These are phyloP conservation scores for Lupinus albus DNA, from an alignment of 306 rosid species.

Conservation along the genomic window DNA sequence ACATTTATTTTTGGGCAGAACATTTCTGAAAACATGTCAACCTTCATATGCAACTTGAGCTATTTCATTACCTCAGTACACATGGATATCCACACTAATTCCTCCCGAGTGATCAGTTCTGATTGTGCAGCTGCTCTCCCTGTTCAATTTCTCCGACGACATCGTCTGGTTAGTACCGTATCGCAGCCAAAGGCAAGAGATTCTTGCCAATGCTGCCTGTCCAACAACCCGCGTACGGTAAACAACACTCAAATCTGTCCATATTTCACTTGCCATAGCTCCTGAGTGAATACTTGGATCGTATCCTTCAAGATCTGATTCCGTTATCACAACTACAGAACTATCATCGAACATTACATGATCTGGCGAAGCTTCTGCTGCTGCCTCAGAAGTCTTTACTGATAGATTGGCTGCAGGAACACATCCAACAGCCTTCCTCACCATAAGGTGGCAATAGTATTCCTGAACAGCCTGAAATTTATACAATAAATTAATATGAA, in stretches of 20 bases:
- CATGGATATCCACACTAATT: conserved; percentile 80
- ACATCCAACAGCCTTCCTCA: conserved; percentile 51
- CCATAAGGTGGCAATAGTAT: conserved; percentile 61
- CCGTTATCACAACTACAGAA: conserved; percentile 77
- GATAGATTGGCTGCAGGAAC: conserved; percentile 42
- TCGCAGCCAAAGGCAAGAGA: conserved; percentile 85
- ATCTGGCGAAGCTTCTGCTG: conserved; percentile 48
- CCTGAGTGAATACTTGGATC: conserved; percentile 51
- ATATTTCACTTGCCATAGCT: conserved; percentile 56
- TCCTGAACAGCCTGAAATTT: conserved; percentile 84
- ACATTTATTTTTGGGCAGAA: conserved; percentile 40
- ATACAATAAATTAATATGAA: conserved; percentile 21
- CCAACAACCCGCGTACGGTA: conserved; percentile 80
- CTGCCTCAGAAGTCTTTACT: conserved; percentile 41
- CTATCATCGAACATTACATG: conserved; percentile 70
- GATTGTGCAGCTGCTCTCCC: conserved; percentile 64
- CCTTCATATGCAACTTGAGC: conserved; percentile 25
- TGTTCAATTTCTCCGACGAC: conserved; percentile 51
- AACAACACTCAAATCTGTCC: conserved; percentile 86
- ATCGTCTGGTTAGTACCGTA: conserved; percentile 57
- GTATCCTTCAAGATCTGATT: conserved; percentile 88
- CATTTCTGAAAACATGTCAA: conserved; percentile 35
- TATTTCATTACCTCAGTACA: conserved; percentile 50
- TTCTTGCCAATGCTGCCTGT: conserved; percentile 79
- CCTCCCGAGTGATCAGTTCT: conserved; percentile 63